Evolutionary conservation across 805 yeast genomes (phyloP), one percentile per base, ranked within the genome.

Genomic region (Yarrowia keelungensis): DNA sequence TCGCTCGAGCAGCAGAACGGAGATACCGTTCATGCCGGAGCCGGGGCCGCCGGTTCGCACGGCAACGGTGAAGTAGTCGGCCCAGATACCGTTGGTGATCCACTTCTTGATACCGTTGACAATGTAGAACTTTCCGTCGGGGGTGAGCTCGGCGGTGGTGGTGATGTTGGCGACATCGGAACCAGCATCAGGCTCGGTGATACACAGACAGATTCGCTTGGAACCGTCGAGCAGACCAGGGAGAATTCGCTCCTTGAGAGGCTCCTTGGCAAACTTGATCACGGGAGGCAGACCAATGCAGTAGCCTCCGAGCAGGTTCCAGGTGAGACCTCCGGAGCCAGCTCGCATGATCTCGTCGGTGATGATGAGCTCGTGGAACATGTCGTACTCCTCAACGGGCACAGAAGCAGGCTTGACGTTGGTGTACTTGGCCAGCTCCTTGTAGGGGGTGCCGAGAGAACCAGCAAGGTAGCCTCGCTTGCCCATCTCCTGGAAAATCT

Each of bases 171-270:
- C 83, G 10, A 80, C 83, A 70, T 80, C 83, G 26, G 81, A 78
- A 36, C 83, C 83, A 14, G 82, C 83, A 59, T 80, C 81, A 15
- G 83, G 83, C 74, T 80, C 83, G 16, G 83, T 80, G 73, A 80
- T 80, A 67, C 81, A 76, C 56, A 80, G 72, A 67, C 83, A 81
- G 68, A 76, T 73, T 46, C 83, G 76, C 74, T 79, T 80, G 58
- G 74, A 73, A 36, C 83, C 83, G 54, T 70, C 66, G 58, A 80
- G 70, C 15, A 80, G 70, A 8, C 72, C 80, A 10, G 83, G 83
- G 8, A 79, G 70, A 16, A 80, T 75, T 35, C 81, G 75, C 71
- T 75, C 71, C 71, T 75, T 76, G 47, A 80, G 73, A 38, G 71
- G 77, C 39, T 73, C 75, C 32, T 71, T 67, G 43, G 75, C 80